These are phyloP conservation scores for Schizonepeta tenuifolia DNA, from an alignment of 257 asterid genomes.

Conservation along the genomic window DNA sequence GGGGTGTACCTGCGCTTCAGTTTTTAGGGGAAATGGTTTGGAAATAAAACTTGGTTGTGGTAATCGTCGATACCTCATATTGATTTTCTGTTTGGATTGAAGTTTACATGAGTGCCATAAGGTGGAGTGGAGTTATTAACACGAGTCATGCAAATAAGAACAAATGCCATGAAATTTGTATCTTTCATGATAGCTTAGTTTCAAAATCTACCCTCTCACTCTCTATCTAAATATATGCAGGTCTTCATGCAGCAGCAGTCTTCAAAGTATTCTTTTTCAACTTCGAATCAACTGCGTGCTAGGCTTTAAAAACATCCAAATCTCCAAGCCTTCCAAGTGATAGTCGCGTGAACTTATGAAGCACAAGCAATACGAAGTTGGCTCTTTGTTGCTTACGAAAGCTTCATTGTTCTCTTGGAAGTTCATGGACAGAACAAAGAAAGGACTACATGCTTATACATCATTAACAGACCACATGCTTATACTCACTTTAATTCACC, in stretches of 20 bases:
- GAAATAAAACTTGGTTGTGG: constrained; percentile 56
- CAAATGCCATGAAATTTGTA: neutral
- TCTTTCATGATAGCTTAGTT: neutral
- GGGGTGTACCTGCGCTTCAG: constrained; percentile 99
- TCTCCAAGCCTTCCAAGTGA: neutral
- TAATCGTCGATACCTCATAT: constrained; percentile 1
- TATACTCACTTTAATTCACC: neutral
- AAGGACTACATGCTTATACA: neutral
- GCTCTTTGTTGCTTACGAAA: constrained; percentile 13
- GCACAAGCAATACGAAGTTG: constrained; percentile 10
- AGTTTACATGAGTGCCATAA: neutral
- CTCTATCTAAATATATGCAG: neutral
- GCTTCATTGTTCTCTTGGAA: neutral
- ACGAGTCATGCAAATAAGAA: neutral
- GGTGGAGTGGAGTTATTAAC: neutral
- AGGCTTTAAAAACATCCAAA: neutral
- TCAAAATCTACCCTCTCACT: neutral
- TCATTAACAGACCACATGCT: neutral
- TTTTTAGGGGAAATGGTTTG: constrained; percentile 91
- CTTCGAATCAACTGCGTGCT: neutral
- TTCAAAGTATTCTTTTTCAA: neutral
- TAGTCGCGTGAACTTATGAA: neutral
- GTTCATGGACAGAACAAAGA: neutral
- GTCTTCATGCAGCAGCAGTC: constrained; percentile 3
- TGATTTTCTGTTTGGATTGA: neutral